Base-by-base conservation (phyloP, 345 rosid genomes). In the Eucalyptus curtisii region DNA sequence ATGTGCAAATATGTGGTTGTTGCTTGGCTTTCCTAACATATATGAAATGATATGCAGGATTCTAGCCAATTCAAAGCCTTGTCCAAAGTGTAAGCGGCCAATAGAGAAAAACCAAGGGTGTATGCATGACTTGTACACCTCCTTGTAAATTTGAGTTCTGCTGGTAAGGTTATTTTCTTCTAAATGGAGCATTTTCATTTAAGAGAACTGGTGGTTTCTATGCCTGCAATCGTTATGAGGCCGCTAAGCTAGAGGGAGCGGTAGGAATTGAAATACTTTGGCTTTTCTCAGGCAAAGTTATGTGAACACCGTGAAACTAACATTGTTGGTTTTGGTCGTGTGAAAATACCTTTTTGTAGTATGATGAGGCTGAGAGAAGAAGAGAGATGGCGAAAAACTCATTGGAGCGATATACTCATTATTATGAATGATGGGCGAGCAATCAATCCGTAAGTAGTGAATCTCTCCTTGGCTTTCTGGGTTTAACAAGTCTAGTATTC, bases 101-200 rank as follows among this genome's bases (percentile, higher is more conserved):
- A 98, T 98, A 91, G 99, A 98, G 90, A 98, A 98, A 90, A 97
- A 98, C 90, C 99, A 98, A 91, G 99, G 99, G 89, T 98, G 99
- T 92, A 98, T 97, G 99, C 99, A 98, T 98, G 97, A 98, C 98
- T 89, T 98, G 99, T 92, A 94, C 98, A 1, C 99, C 98, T 11
- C 99, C 99, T 90, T 97, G 99, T 92, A 98, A 96, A 97, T 98
- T 95, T 94, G 99, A 98, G 88, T 98, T 98, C 93, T 98, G 99
- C 93, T 98, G 99, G 99, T 96, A 92, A 93, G 94, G 84, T 48
- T 87, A 88, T 61, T 37, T 76, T 47, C 42, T 86, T 15, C 49
- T 31, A 48, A 45, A 25, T 6, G 13, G 27, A 16, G 6, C 71
- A 71, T 87, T 68, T 31, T 22, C 42, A 50, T 71, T 24, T 68